phyloP scores from a whole-genome alignment of 768 basidiomycete genomes.

The Cyclocybe aegerita region DNA sequence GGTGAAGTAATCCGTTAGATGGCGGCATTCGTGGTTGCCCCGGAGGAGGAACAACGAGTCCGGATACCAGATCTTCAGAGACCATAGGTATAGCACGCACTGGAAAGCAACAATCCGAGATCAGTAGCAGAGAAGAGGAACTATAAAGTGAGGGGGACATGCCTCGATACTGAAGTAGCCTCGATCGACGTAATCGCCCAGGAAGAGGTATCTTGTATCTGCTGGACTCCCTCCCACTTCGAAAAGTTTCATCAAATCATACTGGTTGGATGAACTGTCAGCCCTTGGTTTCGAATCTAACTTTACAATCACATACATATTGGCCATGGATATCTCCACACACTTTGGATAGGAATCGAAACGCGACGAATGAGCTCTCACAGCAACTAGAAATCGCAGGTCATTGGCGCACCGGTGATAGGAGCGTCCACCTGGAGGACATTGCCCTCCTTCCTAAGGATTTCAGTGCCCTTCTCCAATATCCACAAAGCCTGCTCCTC shows the following conservation, averaged over 20 bases:
- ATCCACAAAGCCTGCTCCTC: conserved; percentile 97
- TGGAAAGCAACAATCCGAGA: conserved; percentile 32
- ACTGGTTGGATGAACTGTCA: conserved; percentile 43
- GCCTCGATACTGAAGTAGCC: conserved; percentile 95
- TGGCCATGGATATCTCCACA: conserved; percentile 99
- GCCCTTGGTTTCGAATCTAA: not conserved
- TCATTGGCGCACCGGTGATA: conserved; percentile 74
- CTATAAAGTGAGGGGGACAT: conserved; percentile 12
- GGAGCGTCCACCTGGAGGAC: conserved; percentile 94
- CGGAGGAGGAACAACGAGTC: conserved; percentile 94
- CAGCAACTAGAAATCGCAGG: conserved; percentile 5
- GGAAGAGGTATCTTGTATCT: conserved; percentile 88
- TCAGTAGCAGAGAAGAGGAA: not conserved
- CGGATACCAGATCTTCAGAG: conserved; percentile 99
- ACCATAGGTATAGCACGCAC: conserved; percentile 98
- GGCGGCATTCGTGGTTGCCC: conserved; percentile 98
- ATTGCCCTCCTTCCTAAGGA: conserved; percentile 85
- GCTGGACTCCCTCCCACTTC: conserved; percentile 95
- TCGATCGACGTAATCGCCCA: conserved; percentile 92
- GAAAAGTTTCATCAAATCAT: conserved; percentile 93
- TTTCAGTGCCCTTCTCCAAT: conserved; percentile 79
- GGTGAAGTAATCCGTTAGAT: conserved; percentile 98
- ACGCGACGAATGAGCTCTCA: not conserved
- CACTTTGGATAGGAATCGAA: conserved; percentile 43
- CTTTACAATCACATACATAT: conserved; percentile 67